Evolutionary conservation across 2,329 filamentous ascomycete genomes (phyloP).

Genomic region (Mycosphaerella sp.): DNA sequence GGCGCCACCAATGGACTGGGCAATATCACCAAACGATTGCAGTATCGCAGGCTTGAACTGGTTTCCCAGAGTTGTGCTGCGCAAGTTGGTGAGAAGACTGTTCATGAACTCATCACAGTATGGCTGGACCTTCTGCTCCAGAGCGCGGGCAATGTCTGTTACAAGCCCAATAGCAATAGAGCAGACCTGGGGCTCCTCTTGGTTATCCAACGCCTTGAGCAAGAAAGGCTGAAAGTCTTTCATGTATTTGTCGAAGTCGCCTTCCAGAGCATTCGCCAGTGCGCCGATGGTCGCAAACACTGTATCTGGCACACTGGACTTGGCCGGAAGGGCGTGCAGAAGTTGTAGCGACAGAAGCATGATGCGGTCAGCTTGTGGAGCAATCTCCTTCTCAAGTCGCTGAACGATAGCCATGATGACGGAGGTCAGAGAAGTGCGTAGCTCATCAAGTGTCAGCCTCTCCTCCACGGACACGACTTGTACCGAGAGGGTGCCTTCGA

Average conservation of each 20-base stretch:
- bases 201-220: slow-evolving; percentile 89
- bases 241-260: slow-evolving; percentile 96
- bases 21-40: slow-evolving; percentile 97
- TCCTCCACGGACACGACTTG: slow-evolving; percentile 98
- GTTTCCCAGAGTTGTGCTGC: slow-evolving; percentile 82
- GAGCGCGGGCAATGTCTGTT: slow-evolving; percentile 87
- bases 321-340: slow-evolving; percentile 67
- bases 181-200: slow-evolving; percentile 89
- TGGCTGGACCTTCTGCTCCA: slow-evolving; percentile 84
- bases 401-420: slow-evolving; percentile 88
- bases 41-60: slow-evolving; percentile 98
- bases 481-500: slow-evolving; percentile 84
- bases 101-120: slow-evolving; percentile 99
- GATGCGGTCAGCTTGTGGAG: slow-evolving; percentile 83
- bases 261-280: slow-evolving; percentile 85
- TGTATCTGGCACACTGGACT: slow-evolving; percentile 91
- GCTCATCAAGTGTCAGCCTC: slow-evolving; percentile 90
- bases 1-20: slow-evolving; percentile 81
- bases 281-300: slow-evolving; percentile 88
- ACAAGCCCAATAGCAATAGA: slow-evolving; percentile 96
- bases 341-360: slow-evolving; percentile 85
- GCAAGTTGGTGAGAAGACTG: slow-evolving; percentile 82
- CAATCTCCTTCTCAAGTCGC: slow-evolving; percentile 84
- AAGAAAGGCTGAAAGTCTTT: slow-evolving; percentile 87
- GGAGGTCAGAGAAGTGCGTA: slow-evolving; percentile 91